Evolutionary conservation across 208 protist species (phyloP).

Genomic region (Willaertia magna): DNA sequence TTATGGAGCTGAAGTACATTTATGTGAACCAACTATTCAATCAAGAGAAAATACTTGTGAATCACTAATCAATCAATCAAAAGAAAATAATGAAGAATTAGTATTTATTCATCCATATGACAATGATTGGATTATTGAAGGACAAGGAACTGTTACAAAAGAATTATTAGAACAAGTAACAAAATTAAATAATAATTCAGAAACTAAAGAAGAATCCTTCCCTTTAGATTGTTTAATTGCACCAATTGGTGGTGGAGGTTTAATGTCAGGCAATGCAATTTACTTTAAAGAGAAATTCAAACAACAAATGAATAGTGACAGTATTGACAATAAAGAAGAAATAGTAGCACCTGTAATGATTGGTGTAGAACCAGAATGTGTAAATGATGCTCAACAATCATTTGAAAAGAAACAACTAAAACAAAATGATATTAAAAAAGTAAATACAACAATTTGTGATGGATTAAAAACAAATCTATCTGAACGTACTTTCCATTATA

Average conservation of each 20-base stretch:
- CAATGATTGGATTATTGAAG: conserved; percentile 35
- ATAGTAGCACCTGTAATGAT: conserved; percentile 1
- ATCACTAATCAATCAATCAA: neutral
- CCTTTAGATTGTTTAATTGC: conserved; percentile 15
- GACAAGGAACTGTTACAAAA: conserved; percentile 45
- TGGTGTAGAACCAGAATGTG: conserved; percentile 17
- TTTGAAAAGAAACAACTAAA: neutral
- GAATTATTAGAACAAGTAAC: conserved; percentile 38
- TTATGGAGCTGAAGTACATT: conserved; percentile 39
- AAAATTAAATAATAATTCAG: neutral
- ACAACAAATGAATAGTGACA: too few relatives aligned
- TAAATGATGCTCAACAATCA: conserved; percentile 17
- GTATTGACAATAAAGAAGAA: neutral
- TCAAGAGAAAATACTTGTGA: conserved; percentile 8
- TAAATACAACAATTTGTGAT: conserved; percentile 42
- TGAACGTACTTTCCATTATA: conserved; percentile 26
- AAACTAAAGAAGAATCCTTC: neutral
- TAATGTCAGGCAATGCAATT: conserved; percentile 11
- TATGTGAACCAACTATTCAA: conserved; percentile 12
- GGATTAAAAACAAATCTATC: conserved; percentile 36
- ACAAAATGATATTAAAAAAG: neutral
- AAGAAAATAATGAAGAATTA: too few relatives aligned
- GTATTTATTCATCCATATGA: conserved; percentile 39
- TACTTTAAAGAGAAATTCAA: conserved; percentile 16
- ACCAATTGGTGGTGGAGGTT: conserved; percentile 22